Percentiles rank a stretch among this genome's conserved stretches.
Conservation (phyloP, 129 eudicot species). For the Kitagawia praeruptora region DNA sequence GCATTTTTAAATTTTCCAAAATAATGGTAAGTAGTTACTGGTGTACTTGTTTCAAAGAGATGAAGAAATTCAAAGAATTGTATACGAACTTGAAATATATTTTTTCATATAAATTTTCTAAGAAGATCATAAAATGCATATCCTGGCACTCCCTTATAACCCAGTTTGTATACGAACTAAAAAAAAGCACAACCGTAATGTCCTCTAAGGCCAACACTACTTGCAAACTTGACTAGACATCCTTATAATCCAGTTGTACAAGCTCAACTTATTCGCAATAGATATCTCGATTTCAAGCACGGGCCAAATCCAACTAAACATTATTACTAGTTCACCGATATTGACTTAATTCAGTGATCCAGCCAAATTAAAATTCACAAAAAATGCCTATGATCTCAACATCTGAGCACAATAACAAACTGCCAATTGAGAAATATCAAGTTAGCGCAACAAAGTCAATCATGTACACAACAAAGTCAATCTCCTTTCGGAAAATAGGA, state of each 20-base stretch:
- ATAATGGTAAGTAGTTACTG: background rate
- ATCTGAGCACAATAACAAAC: background rate
- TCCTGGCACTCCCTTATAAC: background rate
- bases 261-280: background rate
- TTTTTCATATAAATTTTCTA: no score
- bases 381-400: background rate
- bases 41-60: background rate
- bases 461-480: no score
- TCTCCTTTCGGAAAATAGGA: background rate
- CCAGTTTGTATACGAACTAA: background rate
- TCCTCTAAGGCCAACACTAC: background rate
- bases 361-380: background rate
- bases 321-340: background rate
- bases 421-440: background rate
- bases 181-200: background rate
- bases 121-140: background rate
- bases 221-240: background rate
- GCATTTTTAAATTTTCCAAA: background rate
- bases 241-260: background rate
- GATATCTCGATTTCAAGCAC: background rate
- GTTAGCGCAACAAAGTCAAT: background rate
- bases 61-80: background rate
- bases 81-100: background rate
- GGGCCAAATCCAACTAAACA: background rate
- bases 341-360: background rate